phyloP scores from a whole-genome alignment of 1,284 basidiomycete genomes.

The Trametes polyzona region DNA sequence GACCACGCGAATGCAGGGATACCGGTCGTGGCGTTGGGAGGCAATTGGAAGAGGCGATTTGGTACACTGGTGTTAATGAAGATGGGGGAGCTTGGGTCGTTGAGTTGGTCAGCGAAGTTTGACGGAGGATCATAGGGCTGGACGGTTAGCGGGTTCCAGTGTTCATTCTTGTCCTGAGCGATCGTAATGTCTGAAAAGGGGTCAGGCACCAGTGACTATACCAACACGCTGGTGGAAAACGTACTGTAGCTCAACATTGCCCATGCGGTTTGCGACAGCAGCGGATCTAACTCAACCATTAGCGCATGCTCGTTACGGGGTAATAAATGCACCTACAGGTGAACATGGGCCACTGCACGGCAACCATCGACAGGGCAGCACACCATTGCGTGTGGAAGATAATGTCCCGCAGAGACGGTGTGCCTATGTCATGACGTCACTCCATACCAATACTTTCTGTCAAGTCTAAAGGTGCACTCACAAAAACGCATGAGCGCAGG shows the following conservation, averaged over 20 bases:
- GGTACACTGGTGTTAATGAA: conserved; percentile 73
- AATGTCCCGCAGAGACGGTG: conserved; percentile 91
- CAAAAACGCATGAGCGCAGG: conserved; percentile 90
- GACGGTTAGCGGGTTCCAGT: conserved; percentile 69
- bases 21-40: conserved; percentile 61
- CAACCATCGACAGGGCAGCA: conserved; percentile 85
- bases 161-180: conserved; percentile 53
- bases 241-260: conserved; percentile 84
- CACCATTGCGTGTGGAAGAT: conserved; percentile 94
- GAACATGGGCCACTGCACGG: conserved; percentile 93
- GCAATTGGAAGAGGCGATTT: conserved; percentile 77
- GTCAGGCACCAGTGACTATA: conserved; percentile 2
- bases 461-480: conserved; percentile 43
- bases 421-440: conserved; percentile 55
- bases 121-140: conserved; percentile 66
- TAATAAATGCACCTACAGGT: conserved; percentile 64
- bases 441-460: conserved; percentile 15
- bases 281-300: conserved; percentile 64
- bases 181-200: conserved; percentile 73
- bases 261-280: conserved; percentile 88
- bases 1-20: conserved; percentile 81
- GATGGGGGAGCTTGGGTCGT: conserved; percentile 72
- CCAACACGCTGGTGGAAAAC: conserved; percentile 36
- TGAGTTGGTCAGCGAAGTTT: conserved; percentile 72
- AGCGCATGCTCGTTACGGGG: conserved; percentile 10